Evolutionary conservation across 1,139 yeast genomes (phyloP).

Genomic region (Yamadazyma friedrichii): DNA sequence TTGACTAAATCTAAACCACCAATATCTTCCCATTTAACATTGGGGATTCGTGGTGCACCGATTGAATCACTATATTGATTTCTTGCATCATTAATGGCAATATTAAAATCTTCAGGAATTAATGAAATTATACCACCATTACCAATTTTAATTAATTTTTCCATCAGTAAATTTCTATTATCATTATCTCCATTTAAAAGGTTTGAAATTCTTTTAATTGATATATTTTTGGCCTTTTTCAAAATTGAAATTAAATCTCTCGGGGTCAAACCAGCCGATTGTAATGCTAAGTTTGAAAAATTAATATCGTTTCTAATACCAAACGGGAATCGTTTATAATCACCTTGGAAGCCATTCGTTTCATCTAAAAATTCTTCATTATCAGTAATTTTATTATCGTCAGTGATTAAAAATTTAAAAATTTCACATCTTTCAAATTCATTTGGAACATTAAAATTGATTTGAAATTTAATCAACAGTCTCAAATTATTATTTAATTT

Average conservation of each 20-base stretch:
- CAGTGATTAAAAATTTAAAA: constrained; percentile 48
- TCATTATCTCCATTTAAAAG: constrained; percentile 9
- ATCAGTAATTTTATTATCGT: constrained; percentile 14
- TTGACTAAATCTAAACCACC: constrained; percentile 90
- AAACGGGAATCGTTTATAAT: constrained; percentile 23
- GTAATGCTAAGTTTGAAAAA: constrained; percentile 63
- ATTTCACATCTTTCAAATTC: constrained; percentile 71
- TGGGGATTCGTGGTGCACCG: constrained; percentile 96
- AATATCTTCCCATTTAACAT: constrained; percentile 93
- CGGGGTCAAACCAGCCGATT: constrained; percentile 92
- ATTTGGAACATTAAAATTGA: constrained; percentile 72
- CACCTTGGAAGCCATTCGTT: constrained; percentile 19
- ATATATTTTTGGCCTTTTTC: constrained; percentile 58
- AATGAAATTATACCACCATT: constrained; percentile 57
- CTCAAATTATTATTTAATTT: constrained; percentile 65
- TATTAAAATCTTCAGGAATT: constrained; percentile 63
- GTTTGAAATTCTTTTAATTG: constrained; percentile 49
- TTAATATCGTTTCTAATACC: constrained; percentile 54
- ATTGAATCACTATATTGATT: constrained; percentile 89
- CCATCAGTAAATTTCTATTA: constrained; percentile 13
- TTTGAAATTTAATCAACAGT: constrained; percentile 72
- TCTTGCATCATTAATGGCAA: constrained; percentile 79
- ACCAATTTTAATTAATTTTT: constrained; percentile 34
- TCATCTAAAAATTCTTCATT: constrained; percentile 15
- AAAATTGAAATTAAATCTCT: constrained; percentile 76